Conservation (phyloP, 2,329 filamentous ascomycete species). For the Colletotrichum lini region DNA sequence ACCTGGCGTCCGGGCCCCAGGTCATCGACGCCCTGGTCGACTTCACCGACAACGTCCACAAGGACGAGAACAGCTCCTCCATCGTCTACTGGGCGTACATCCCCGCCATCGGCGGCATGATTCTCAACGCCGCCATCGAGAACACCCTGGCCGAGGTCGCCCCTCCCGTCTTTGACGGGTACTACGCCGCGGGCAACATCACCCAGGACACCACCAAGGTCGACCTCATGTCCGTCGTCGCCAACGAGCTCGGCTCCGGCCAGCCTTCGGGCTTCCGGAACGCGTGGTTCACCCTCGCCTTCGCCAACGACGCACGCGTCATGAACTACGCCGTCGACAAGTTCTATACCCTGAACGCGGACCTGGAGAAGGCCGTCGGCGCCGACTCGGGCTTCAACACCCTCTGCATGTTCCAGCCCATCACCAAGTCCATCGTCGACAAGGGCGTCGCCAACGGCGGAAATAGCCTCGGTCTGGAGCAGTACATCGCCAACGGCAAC, state of each 20-base stretch:
- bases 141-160: constrained; percentile 49
- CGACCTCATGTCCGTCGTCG: constrained; percentile 49
- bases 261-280: constrained; percentile 51
- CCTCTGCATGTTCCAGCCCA: constrained; percentile 52
- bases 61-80: constrained; percentile 52
- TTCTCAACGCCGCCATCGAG: constrained; percentile 51
- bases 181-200: constrained; percentile 45
- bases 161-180: constrained; percentile 50
- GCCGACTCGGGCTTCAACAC: constrained; percentile 48
- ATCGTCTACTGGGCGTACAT: constrained; percentile 53
- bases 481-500: constrained; percentile 46
- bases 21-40: constrained; percentile 51
- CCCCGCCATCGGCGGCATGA: constrained; percentile 48
- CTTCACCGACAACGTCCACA: constrained; percentile 50
- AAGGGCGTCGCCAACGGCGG: constrained; percentile 51
- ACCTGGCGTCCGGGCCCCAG: constrained; percentile 42
- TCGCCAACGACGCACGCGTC: constrained; percentile 55
- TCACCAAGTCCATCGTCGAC: constrained; percentile 49
- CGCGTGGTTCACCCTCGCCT: constrained; percentile 54
- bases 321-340: constrained; percentile 52
- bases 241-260: constrained; percentile 49
- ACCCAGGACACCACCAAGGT: constrained; percentile 48
- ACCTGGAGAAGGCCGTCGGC: constrained; percentile 47
- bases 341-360: constrained; percentile 48
- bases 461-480: constrained; percentile 53